A percentile compares a stretch with the other conserved stretches of the same genome.
These are phyloP conservation scores for Letharia lupina DNA, from an alignment of 495 filamentous ascomycete genomes.

Conservation along the genomic window DNA sequence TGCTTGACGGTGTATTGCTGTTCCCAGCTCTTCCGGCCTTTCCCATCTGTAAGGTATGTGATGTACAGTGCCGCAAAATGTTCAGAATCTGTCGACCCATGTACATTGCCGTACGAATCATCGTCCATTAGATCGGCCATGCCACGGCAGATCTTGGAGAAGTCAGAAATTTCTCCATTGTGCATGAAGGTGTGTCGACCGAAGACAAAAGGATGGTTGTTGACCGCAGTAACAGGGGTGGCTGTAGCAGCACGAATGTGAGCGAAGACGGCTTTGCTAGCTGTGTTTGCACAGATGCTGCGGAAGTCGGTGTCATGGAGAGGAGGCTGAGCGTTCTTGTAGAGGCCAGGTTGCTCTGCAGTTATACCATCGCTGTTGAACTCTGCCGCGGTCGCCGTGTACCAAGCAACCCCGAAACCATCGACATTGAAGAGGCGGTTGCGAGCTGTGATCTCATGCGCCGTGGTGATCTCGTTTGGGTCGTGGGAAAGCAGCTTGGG, in stretches of 20 bases:
- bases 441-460: constrained; percentile 33
- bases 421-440: constrained; percentile 42
- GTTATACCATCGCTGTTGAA: constrained; percentile 3
- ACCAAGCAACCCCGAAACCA: constrained; percentile 27
- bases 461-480: constrained; percentile 28
- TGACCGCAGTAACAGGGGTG: constrained; percentile 28
- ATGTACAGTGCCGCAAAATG: constrained; percentile 45
- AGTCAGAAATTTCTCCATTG: constrained; percentile 40
- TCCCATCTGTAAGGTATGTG: constrained; percentile 34
- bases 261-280: constrained; percentile 34
- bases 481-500: constrained; percentile 38
- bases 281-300: constrained; percentile 36
- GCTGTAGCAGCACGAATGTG: constrained; percentile 40
- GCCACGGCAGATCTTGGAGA: constrained; percentile 34
- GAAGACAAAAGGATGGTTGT: constrained; percentile 46
- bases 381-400: constrained; percentile 6
- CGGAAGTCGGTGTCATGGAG: constrained; percentile 43
- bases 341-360: constrained; percentile 35
- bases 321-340: constrained; percentile 40
- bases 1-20: constrained; percentile 29
- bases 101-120: constrained; percentile 38
- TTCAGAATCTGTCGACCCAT: constrained; percentile 43
- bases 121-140: constrained; percentile 33
- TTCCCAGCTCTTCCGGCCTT: constrained; percentile 31
- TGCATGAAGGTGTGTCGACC: constrained; percentile 45